Base-by-base conservation (phyloP, 176 grass and related monocot species). In the Alopecurus myosuroides region DNA sequence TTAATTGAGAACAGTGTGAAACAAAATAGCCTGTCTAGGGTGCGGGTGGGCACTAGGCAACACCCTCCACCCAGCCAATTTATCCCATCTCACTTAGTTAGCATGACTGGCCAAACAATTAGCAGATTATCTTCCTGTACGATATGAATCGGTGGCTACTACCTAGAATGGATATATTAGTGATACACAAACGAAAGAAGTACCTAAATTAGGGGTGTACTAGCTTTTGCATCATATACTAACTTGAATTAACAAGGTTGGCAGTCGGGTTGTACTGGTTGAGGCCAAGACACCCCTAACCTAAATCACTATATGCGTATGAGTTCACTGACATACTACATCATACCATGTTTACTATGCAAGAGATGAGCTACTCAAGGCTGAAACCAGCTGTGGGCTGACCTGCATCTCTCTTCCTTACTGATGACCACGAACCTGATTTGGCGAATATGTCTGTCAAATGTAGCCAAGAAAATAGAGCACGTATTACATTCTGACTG, bases 401-500 rank as follows among this genome's bases (percentile, higher is more conserved):
- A 88, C 86, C 86, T 88, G 86, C 86, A 88, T 86, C 33, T 73
- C 39, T 79, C 34, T 63, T 80, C 28, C 22, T 50, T 36, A 25
- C 50, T 25, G 51, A 34, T 37, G 33, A 20, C 57, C 41, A 61
- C 15, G 37, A 41, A 61, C 36, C 36, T 60, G 56, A 79, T 46
- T 18, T 45, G 25, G 6, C 4, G 3, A 46, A 64, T 79, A 10
- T 42, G 7, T 79, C 57, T 64, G 40, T 62, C 12, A 62, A 62
- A 62, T 61, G 18, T 41, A 64, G 19, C 15, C 40, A 46, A 28
- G 11, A 79, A 64, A 61, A 63, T 4, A 63, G 17, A 48, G 44
- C 26, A n/a, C 23, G 46, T 4, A 29, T 79, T 33, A 60, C 52
- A 37, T 42, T 79, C 62, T 46, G 17, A 64, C 30, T 12, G 25